phyloP scores from a whole-genome alignment of 2,329 filamentous ascomycete species.

The Cordyceps tenuipes region DNA sequence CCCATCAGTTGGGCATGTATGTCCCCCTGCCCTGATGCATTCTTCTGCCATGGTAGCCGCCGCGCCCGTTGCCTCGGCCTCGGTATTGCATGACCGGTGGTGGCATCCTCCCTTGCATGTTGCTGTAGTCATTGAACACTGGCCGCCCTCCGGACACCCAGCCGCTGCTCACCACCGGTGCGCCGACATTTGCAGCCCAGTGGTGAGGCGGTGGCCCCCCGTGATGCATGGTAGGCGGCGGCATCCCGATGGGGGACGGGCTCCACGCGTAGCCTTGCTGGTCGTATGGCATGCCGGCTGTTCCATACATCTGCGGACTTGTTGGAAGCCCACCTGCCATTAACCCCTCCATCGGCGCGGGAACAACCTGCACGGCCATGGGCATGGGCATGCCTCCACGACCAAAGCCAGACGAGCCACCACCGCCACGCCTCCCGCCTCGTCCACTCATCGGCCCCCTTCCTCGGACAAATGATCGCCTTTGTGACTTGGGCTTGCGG shows the following conservation, averaged over 20 bases:
- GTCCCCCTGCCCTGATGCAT: background rate
- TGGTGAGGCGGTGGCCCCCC: background rate
- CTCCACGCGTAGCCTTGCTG: slow-evolving; percentile 3
- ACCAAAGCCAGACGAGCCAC: slow-evolving; percentile 12
- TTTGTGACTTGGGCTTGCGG: slow-evolving; percentile 30
- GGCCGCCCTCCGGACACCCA: slow-evolving; percentile 1
- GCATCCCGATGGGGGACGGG: slow-evolving; percentile 1
- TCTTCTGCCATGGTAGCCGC: background rate
- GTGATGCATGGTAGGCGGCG: background rate
- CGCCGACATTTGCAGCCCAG: background rate
- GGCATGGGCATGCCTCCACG: slow-evolving; percentile 5
- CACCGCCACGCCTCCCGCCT: slow-evolving; percentile 13
- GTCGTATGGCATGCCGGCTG: slow-evolving; percentile 1
- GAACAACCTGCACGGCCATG: background rate
- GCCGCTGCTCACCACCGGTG: slow-evolving; percentile 5
- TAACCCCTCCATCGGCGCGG: background rate
- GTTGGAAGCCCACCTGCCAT: background rate
- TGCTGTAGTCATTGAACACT: slow-evolving; percentile 3
- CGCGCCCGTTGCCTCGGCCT: slow-evolving; percentile 1
- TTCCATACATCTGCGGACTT: slow-evolving; percentile 4
- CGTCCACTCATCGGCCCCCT: slow-evolving; percentile 15
- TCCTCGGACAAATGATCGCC: slow-evolving; percentile 19
- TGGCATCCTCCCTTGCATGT: background rate
- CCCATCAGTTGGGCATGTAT: background rate
- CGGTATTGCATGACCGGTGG: background rate